These are phyloP conservation scores for Arthrobotrys entomopaga DNA, from an alignment of 2,329 filamentous ascomycete genomes.

Conservation along the genomic window DNA sequence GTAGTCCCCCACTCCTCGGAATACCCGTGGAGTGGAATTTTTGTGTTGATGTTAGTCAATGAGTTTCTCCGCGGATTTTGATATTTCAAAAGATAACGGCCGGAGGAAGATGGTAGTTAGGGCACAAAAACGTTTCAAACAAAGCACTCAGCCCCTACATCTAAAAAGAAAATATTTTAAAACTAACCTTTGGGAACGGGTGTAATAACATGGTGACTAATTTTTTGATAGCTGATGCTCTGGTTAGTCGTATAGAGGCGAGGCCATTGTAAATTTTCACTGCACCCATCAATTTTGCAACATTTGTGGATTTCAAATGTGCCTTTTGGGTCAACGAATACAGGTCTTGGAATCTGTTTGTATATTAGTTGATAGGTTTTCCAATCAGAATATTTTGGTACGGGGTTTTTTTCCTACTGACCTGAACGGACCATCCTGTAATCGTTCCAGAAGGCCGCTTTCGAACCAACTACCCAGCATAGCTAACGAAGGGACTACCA, in stretches of 20 bases:
- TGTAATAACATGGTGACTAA: conserved; percentile 79
- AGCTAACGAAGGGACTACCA: conserved; percentile 75
- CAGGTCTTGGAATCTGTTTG: conserved; percentile 68
- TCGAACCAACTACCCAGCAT: conserved; percentile 66
- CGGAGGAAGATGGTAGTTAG: conserved; percentile 1
- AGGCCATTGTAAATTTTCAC: conserved; percentile 81
- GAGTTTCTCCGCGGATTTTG: conserved; percentile 49
- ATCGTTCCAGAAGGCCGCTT: conserved; percentile 66
- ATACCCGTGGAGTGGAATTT: conserved; percentile 15
- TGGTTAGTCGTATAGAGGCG: conserved; percentile 64
- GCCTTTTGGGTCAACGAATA: conserved; percentile 79
- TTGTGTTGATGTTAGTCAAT: conserved; percentile 52
- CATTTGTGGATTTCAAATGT: conserved; percentile 83
- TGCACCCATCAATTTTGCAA: conserved; percentile 82
- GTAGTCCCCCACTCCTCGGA: conserved; percentile 29
- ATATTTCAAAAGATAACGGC: conserved; percentile 39
- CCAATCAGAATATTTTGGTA: not conserved
- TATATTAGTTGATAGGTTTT: conserved; percentile 2
- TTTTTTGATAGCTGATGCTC: conserved; percentile 72
- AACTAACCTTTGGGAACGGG: conserved; percentile 79
- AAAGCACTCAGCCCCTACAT: not conserved
- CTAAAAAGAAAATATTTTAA: conserved; percentile 25
- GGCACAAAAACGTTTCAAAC: conserved; percentile 34
- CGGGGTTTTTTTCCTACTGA: conserved; percentile 15
- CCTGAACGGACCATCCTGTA: conserved; percentile 57